Percentiles rank a stretch among this genome's conserved stretches.
phyloP scores from a whole-genome alignment of 345 rosid genomes.

The Draba incana region DNA sequence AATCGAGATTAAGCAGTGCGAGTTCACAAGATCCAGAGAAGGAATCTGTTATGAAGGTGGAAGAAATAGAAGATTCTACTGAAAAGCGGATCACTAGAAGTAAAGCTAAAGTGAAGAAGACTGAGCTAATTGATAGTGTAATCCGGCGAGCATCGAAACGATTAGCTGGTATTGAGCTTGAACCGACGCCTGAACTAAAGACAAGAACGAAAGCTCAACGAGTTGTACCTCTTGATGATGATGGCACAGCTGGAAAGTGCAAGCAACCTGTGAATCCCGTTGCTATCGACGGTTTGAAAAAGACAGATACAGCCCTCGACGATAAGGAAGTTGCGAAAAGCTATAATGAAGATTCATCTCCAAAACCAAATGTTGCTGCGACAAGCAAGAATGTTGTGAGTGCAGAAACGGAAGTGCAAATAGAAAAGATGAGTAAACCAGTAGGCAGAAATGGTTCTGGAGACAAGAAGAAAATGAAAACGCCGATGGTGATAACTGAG shows the following conservation, averaged over 20 bases:
- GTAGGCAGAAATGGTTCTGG: constrained; percentile 19
- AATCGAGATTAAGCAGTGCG: constrained; percentile 38
- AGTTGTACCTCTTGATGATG: constrained; percentile 43
- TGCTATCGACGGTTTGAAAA: constrained; percentile 26
- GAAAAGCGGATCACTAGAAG: constrained; percentile 39
- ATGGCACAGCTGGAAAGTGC: constrained; percentile 31
- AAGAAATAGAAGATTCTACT: constrained; percentile 42
- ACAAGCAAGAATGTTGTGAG: constrained; percentile 8
- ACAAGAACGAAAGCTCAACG: constrained; percentile 48
- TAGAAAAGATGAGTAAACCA: constrained; percentile 5
- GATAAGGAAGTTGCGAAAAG: constrained; percentile 25
- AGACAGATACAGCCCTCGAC: constrained; percentile 11
- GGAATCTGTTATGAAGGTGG: constrained; percentile 33
- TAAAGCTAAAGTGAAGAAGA: constrained; percentile 40
- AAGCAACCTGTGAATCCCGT: constrained; percentile 33
- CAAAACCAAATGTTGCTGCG: constrained; percentile 22
- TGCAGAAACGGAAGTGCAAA: constrained; percentile 21
- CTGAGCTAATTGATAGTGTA: constrained; percentile 29
- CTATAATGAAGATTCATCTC: constrained; percentile 18
- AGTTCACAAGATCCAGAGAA: constrained; percentile 42
- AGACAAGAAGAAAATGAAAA: constrained; percentile 24
- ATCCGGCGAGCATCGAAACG: constrained; percentile 84
- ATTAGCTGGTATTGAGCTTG: constrained; percentile 81
- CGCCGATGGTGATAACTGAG: constrained; percentile 15
- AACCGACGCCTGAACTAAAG: constrained; percentile 64